Evolutionary conservation across 345 rosid species (phyloP).

Genomic region (Melaleuca alternifolia): DNA sequence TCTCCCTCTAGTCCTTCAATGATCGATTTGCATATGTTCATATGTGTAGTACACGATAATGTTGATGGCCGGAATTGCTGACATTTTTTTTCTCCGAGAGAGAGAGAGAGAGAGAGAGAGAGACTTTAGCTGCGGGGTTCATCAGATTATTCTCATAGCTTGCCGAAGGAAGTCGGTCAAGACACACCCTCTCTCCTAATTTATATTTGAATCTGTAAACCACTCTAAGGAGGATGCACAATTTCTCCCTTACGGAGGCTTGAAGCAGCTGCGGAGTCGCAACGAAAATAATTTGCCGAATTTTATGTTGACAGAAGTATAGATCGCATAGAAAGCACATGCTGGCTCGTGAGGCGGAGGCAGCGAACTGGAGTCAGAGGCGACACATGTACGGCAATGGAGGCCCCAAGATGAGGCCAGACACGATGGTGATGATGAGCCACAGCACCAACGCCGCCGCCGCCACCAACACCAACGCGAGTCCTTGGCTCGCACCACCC

Average conservation of each 20-base stretch:
- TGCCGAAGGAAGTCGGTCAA: neutral
- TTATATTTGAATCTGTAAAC: neutral
- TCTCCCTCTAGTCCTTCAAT: neutral
- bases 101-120: neutral
- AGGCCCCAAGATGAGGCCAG: conserved; percentile 30
- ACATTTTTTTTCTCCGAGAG: neutral
- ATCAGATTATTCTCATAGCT: neutral
- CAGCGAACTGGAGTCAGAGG: conserved; percentile 74
- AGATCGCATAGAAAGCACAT: conserved; percentile 85
- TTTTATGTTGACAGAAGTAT: conserved; percentile 50
- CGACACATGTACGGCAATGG: conserved; percentile 43
- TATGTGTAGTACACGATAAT: neutral
- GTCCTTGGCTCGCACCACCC: conserved; percentile 5
- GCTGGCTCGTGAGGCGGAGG: conserved; percentile 83
- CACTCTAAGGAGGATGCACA: neutral
- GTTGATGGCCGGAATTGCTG: neutral
- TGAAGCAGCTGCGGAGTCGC: neutral
- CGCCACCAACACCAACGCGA: neutral
- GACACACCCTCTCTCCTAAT: neutral
- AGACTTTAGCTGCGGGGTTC: neutral
- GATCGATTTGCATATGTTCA: neutral
- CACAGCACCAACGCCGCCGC: conserved; percentile 27
- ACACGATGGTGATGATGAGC: conserved; percentile 6
- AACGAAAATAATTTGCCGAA: neutral
- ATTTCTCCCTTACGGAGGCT: neutral